Evolutionary conservation across 129 eudicot genomes (phyloP).

Genomic region (Centella asiatica): DNA sequence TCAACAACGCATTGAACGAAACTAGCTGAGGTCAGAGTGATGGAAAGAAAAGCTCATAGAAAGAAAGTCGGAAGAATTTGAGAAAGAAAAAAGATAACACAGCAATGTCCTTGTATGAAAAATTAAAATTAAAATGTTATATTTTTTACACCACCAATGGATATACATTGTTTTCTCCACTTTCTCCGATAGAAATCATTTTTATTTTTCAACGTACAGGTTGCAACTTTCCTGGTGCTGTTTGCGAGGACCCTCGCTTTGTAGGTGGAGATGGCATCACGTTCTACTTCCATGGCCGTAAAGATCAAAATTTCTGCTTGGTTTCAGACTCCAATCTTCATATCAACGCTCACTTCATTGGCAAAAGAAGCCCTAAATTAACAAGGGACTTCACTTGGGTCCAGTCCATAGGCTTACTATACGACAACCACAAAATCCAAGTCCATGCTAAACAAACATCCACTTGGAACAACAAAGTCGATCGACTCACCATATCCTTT

Average conservation of each 20-base stretch:
- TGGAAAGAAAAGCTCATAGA: too few species aligned
- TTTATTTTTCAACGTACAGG: slow-evolving; percentile 4
- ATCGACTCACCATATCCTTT: slow-evolving; percentile 23
- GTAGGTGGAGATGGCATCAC: slow-evolving; percentile 45
- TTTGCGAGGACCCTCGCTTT: slow-evolving; percentile 46
- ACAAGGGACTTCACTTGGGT: slow-evolving; percentile 50
- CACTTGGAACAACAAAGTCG: slow-evolving; percentile 29
- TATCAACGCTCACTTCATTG: slow-evolving; percentile 48
- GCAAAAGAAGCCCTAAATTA: slow-evolving; percentile 35
- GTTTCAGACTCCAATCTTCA: slow-evolving; percentile 41
- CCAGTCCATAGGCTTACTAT: slow-evolving; percentile 32
- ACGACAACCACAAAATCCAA: slow-evolving; percentile 31
- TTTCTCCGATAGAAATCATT: background rate
- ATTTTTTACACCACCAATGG: too few species aligned
- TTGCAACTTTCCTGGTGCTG: slow-evolving; percentile 34
- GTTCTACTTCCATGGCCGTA: slow-evolving; percentile 48
- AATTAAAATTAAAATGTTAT: too few species aligned
- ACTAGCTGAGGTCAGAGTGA: too few species aligned
- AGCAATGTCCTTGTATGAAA: too few species aligned
- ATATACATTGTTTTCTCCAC: background rate
- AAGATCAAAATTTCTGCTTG: slow-evolving; percentile 40
- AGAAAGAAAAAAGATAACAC: background rate
- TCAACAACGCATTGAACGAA: too few species aligned
- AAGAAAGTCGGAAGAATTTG: too few species aligned
- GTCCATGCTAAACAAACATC: slow-evolving; percentile 31